A percentile compares a stretch with the other conserved stretches of the same genome.
Evolutionary conservation across 2,329 filamentous ascomycete species (phyloP).

Genomic region (Alternaria incomplexa): DNA sequence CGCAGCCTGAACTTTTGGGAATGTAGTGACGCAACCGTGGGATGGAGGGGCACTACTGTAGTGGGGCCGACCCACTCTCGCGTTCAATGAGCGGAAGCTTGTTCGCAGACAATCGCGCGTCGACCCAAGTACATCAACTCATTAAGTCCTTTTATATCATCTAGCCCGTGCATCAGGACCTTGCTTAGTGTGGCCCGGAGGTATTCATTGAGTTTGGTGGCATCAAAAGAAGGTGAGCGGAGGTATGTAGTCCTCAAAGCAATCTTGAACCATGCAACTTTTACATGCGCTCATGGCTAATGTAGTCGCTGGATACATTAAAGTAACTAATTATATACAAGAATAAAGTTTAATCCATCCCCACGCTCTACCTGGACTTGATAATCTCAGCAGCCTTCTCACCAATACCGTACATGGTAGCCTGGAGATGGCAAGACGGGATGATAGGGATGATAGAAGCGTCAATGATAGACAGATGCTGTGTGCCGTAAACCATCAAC

Average conservation of each 20-base stretch:
- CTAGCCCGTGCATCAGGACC: not conserved
- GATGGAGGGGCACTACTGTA: not conserved
- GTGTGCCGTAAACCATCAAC: slow-evolving; percentile 39
- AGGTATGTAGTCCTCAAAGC: not conserved
- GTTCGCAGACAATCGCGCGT: not conserved
- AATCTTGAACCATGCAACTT: not conserved
- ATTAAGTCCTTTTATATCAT: not conserved
- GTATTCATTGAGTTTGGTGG: not conserved
- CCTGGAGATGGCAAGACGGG: slow-evolving; percentile 36
- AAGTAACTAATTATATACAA: slow-evolving; percentile 6
- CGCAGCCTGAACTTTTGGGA: not conserved
- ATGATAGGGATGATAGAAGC: slow-evolving; percentile 42
- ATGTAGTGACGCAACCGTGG: not conserved
- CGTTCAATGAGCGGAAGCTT: not conserved
- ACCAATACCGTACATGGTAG: slow-evolving; percentile 41
- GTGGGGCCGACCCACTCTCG: not conserved
- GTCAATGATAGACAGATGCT: slow-evolving; percentile 37
- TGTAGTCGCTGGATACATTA: not conserved
- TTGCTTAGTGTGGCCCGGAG: not conserved
- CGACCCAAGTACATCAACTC: not conserved
- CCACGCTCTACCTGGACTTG: slow-evolving; percentile 24
- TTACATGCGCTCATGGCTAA: not conserved
- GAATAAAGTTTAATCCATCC: not conserved
- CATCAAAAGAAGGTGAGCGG: not conserved
- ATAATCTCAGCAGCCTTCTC: slow-evolving; percentile 46